Conservation (phyloP, 176 grass and related monocot species). For the Musa beccarii region DNA sequence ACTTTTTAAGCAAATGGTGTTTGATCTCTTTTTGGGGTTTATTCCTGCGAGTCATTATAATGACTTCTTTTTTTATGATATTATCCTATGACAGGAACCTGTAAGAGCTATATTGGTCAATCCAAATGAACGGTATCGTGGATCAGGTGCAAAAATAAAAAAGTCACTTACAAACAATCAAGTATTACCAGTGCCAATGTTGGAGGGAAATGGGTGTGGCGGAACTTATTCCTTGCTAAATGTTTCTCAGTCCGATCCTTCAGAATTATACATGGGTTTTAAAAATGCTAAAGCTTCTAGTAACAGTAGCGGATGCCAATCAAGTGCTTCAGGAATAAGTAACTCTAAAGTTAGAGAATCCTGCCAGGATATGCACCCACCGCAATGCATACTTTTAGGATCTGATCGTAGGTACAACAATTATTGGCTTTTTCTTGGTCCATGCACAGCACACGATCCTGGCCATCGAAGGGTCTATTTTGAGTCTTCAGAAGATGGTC, state of each 20-base stretch:
- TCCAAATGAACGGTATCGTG: conserved; percentile 26
- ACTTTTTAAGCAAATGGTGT: not conserved
- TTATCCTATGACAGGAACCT: conserved; percentile 48
- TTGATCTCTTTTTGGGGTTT: not conserved
- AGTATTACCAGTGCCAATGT: conserved; percentile 24
- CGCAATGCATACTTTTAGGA: conserved; percentile 71
- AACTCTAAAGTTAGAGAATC: conserved; percentile 27
- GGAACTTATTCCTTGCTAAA: not conserved
- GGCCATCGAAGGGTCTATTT: conserved; percentile 89
- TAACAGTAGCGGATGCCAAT: conserved; percentile 20
- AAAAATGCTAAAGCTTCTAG: conserved; percentile 20
- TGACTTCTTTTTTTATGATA: not conserved
- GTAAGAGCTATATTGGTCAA: conserved; percentile 25
- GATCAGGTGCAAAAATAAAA: conserved; percentile 90
- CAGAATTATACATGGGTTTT: conserved; percentile 26
- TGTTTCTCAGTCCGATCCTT: not conserved
- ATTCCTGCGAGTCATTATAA: too few species aligned
- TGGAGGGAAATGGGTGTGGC: conserved; percentile 18
- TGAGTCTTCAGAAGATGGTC: conserved; percentile 94
- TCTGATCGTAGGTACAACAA: conserved; percentile 94
- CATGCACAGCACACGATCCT: conserved; percentile 70
- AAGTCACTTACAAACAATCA: conserved; percentile 36
- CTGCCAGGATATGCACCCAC: conserved; percentile 26
- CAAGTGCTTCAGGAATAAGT: not conserved
- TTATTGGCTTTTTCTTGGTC: conserved; percentile 95